Conservation (phyloP, 371 early-diverging fungal genomes). For the Mortierella sp. region DNA sequence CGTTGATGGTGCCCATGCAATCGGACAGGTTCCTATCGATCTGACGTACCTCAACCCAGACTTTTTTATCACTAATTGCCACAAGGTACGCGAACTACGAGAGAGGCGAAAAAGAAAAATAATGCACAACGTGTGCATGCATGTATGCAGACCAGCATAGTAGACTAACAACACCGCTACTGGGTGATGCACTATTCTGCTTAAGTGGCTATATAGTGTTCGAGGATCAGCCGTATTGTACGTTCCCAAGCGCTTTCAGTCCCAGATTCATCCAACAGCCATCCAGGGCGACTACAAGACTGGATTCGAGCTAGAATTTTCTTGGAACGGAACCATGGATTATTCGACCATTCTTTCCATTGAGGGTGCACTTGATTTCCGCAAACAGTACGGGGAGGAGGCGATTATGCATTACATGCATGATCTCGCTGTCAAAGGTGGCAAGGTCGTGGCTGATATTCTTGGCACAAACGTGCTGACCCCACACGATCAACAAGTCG, state of each 20-base stretch:
- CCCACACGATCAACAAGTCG: conserved; percentile 56
- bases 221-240: conserved; percentile 72
- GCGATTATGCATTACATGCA: conserved; percentile 67
- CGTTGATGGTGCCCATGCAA: conserved; percentile 80
- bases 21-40: conserved; percentile 76
- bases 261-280: conserved; percentile 61
- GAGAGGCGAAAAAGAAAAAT: no score
- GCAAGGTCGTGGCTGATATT: conserved; percentile 63
- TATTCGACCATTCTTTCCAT: conserved; percentile 62
- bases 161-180: no score
- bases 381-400: conserved; percentile 65
- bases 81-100: conserved; percentile 47
- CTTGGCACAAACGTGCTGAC: conserved; percentile 72
- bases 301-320: conserved; percentile 57
- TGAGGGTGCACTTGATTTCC: conserved; percentile 61
- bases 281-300: conserved; percentile 57
- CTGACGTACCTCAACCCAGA: conserved; percentile 67
- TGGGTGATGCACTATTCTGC: background rate
- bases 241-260: conserved; percentile 63
- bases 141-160: no score
- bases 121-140: no score
- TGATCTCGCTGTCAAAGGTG: conserved; percentile 69
- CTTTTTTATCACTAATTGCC: conserved; percentile 77
- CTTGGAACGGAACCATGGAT: conserved; percentile 64
- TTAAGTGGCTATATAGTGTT: conserved; percentile 75